phyloP scores from a whole-genome alignment of 1,284 basidiomycete genomes.

The Chondrostereum purpureum region DNA sequence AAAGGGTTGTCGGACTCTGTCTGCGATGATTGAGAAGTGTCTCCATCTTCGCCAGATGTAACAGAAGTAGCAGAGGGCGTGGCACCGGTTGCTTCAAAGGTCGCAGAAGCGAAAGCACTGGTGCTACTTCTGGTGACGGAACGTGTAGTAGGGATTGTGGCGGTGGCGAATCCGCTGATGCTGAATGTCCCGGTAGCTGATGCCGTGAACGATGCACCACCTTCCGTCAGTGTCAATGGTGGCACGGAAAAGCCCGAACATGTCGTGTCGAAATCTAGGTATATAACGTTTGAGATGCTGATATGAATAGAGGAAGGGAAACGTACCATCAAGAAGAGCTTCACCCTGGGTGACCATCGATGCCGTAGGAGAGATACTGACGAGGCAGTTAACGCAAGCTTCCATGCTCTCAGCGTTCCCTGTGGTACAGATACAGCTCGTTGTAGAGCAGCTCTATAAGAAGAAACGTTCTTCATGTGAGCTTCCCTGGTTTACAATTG shows the following conservation, averaged over 20 bases:
- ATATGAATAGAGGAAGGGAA: neutral
- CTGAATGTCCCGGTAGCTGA: neutral
- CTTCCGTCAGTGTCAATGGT: neutral
- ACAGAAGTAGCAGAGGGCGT: too few relatives aligned
- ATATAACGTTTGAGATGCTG: neutral
- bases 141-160: too few relatives aligned
- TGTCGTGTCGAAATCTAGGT: slow-evolving; percentile 2
- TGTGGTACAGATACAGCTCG: slow-evolving; percentile 16
- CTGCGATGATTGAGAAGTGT: too few relatives aligned
- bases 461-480: too few relatives aligned
- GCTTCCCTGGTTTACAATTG: too few relatives aligned
- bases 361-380: slow-evolving; percentile 8
- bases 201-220: neutral
- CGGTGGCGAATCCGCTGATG: neutral
- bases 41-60: too few relatives aligned
- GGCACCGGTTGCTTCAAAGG: too few relatives aligned
- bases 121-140: too few relatives aligned
- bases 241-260: slow-evolving; percentile 2
- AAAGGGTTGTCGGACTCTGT: too few relatives aligned
- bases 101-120: too few relatives aligned
- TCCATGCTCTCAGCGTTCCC: slow-evolving; percentile 14
- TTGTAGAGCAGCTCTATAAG: slow-evolving; percentile 15
- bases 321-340: slow-evolving; percentile 15
- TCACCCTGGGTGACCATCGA: slow-evolving; percentile 11
- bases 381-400: slow-evolving; percentile 18